Evolutionary conservation across 176 grass and related monocot species (phyloP).

Genomic region (Melocanna baccifera): DNA sequence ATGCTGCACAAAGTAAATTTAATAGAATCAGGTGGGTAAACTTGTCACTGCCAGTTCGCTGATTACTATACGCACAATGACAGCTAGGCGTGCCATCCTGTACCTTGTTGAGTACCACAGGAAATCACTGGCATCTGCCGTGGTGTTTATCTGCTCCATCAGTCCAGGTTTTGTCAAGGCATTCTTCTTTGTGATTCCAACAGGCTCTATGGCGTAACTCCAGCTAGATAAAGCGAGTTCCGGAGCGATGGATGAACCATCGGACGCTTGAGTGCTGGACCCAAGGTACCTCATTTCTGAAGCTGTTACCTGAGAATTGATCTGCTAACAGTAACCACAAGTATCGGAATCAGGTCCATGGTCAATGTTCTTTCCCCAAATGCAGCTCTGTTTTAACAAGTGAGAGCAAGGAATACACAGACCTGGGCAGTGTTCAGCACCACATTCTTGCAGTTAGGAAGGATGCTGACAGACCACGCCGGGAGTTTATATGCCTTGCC

Average conservation of each 20-base stretch:
- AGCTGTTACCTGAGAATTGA: constrained; percentile 63
- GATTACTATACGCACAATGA: not conserved
- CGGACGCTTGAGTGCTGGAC: constrained; percentile 33
- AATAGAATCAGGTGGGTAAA: not conserved
- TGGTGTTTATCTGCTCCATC: constrained; percentile 97
- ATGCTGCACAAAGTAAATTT: constrained; percentile 49
- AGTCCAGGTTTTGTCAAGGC: constrained; percentile 65
- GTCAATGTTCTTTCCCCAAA: constrained; percentile 3
- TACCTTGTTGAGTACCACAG: constrained; percentile 98
- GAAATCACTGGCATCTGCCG: constrained; percentile 95
- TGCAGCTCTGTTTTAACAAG: not conserved
- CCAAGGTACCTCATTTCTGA: constrained; percentile 61
- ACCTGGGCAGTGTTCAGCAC: constrained; percentile 92
- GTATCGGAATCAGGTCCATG: not conserved
- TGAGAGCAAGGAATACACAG: constrained; percentile 12
- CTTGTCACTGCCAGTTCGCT: not conserved
- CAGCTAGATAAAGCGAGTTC: constrained; percentile 51
- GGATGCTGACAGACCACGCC: constrained; percentile 96
- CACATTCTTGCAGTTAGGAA: constrained; percentile 97
- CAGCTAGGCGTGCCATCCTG: not conserved
- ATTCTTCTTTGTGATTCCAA: constrained; percentile 83
- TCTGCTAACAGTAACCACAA: constrained; percentile 20
- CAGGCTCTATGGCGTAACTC: constrained; percentile 76
- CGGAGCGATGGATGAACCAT: constrained; percentile 34
- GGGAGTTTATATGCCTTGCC: constrained; percentile 73